These are phyloP conservation scores for Trichoderma cornu-damae DNA, from an alignment of 2,329 filamentous ascomycete species.

Conservation along the genomic window DNA sequence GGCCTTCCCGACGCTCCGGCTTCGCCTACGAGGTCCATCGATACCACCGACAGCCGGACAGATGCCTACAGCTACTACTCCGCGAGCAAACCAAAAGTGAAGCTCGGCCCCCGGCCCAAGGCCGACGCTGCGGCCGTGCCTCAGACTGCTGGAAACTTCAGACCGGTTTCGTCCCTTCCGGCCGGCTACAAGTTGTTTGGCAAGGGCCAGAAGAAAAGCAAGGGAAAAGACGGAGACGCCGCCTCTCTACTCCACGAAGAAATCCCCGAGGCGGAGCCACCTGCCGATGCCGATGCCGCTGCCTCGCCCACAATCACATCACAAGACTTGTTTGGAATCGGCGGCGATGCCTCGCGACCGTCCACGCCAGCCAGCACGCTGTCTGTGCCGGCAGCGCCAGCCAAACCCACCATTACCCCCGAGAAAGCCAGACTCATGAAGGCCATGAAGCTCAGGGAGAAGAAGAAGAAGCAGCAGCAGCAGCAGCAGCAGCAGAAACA, in stretches of 20 bases:
- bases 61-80: slow-evolving; percentile 48
- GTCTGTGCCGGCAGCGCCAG: slow-evolving; percentile 37
- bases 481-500: not conserved
- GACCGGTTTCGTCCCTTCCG: slow-evolving; percentile 74
- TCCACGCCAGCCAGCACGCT: slow-evolving; percentile 40
- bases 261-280: slow-evolving; percentile 34
- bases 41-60: slow-evolving; percentile 43
- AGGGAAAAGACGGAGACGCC: slow-evolving; percentile 25
- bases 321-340: slow-evolving; percentile 28
- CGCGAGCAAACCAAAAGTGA: slow-evolving; percentile 71
- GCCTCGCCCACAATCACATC: slow-evolving; percentile 37
- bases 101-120: slow-evolving; percentile 80
- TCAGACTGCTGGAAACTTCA: slow-evolving; percentile 56
- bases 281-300: slow-evolving; percentile 25
- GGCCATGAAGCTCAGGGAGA: slow-evolving; percentile 83
- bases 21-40: slow-evolving; percentile 43
- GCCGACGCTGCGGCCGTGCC: slow-evolving; percentile 57
- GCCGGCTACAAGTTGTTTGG: slow-evolving; percentile 69
- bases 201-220: slow-evolving; percentile 50
- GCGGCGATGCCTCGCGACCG: slow-evolving; percentile 32
- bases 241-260: slow-evolving; percentile 33
- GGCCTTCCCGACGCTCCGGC: slow-evolving; percentile 42
- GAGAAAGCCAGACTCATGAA: slow-evolving; percentile 94
- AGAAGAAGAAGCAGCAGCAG: slow-evolving; percentile 51
- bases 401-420: slow-evolving; percentile 60